Base-by-base conservation (phyloP, 1,139 yeast species). In the Magnusiomyces tetraspermus region DNA sequence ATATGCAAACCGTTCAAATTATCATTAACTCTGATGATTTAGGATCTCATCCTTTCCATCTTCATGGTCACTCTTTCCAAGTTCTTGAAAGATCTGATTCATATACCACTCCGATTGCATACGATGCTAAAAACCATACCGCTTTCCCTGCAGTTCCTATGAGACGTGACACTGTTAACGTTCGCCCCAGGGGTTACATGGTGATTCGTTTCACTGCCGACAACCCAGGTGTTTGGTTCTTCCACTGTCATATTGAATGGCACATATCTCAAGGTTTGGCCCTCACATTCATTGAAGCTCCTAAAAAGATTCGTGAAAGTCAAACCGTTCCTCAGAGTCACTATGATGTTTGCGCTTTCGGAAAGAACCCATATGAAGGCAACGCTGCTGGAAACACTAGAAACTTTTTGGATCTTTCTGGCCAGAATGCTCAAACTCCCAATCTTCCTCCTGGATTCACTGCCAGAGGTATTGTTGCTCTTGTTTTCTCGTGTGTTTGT, bases 181-280 rank as follows among this genome's bases (percentile, higher is more conserved):
- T 83, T 33, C 75, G 76, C 57, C 80, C 85, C 33, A 82, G 82
- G 61, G 85, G 90, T 31, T 81, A 82, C 68, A 76, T 87, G 63
- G 67, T 77, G 23, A 49, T 72, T 49, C 75, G 96, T 63, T 85
- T 86, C 70, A 76, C 74, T 59, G 87, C 95, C 51, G 80, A 83
- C 63, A 86, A 87, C 67, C 96, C 96, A 28, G 96, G 96, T 63
- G 88, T 86, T 42, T 87, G 95, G 95, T 75, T 84, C 63, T 88
- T 88, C 86, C 96, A 88, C 68, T 89, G 96, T 71, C 96, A 88
- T 63, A 83, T 88, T 60, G 96, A 88, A 63, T 88, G 96, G 96
- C 96, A 88, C 72, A 77, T 88, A 73, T 82, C 80, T 62, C 96
- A 87, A 70, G 96, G 96, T 57, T 76, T 88, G 57, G 90, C 89